Evolutionary conservation across 176 grass and related monocot genomes (phyloP).

Genomic region (Dactylis glomerata): DNA sequence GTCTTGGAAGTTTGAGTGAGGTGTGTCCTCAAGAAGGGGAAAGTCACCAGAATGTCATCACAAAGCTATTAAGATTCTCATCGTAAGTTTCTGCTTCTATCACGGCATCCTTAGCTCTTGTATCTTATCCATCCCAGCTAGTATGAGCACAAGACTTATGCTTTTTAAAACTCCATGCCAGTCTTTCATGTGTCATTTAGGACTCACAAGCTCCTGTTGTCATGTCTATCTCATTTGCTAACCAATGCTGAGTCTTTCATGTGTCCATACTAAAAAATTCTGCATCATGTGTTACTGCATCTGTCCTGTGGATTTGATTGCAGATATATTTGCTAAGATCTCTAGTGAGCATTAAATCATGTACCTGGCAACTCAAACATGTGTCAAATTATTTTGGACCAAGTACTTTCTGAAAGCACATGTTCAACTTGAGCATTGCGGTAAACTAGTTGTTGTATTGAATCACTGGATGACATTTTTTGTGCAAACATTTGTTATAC

Average conservation of each 20-base stretch:
- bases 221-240: background rate
- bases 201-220: background rate
- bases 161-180: background rate
- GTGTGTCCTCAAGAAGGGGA: slow-evolving; percentile 84
- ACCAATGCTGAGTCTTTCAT: background rate
- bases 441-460: background rate
- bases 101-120: slow-evolving; percentile 1
- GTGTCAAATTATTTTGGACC: background rate
- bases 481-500: background rate
- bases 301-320: background rate
- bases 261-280: background rate
- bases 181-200: background rate
- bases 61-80: slow-evolving; percentile 86
- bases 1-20: slow-evolving; percentile 77
- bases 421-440: background rate
- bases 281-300: background rate
- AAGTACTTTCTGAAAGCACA: background rate
- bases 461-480: background rate
- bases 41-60: slow-evolving; percentile 80
- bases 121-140: background rate
- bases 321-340: background rate
- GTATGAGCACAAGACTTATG: background rate
- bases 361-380: background rate
- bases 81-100: slow-evolving; percentile 54
- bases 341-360: background rate